phyloP scores from a whole-genome alignment of 78 protist genomes.

The slime mould (Dictyostelium discoideum) region DNA sequence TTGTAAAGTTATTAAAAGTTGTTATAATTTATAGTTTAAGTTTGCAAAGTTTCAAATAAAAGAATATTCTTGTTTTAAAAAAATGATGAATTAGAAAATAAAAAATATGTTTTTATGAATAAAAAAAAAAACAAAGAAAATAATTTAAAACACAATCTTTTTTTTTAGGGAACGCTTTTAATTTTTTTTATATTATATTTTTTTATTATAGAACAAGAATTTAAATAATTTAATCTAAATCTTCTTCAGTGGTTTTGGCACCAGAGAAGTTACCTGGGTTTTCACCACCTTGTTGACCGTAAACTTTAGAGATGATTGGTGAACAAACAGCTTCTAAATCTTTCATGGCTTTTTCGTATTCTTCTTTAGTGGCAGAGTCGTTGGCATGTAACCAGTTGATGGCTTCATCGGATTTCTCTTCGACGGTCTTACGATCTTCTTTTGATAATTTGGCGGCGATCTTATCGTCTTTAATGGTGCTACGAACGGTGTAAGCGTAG shows the following conservation, averaged over 20 bases:
- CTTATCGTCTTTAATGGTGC: constrained; percentile 73
- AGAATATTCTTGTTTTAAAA: no score
- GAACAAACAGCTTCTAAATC: constrained; percentile 90
- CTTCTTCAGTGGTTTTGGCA: constrained; percentile 5
- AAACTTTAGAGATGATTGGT: constrained; percentile 95
- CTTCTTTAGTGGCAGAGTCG: constrained; percentile 92
- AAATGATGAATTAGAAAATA: no score
- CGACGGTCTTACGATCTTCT: constrained; percentile 91
- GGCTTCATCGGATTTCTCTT: constrained; percentile 90
- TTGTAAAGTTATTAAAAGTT: no score
- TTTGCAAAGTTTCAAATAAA: no score
- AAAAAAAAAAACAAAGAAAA: no score
- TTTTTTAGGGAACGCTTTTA: not conserved
- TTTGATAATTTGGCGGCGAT: constrained; percentile 88
- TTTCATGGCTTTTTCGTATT: constrained; percentile 93
- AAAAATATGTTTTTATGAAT: not conserved
- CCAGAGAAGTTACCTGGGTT: constrained; percentile 90
- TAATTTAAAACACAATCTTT: not conserved
- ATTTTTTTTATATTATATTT: not conserved
- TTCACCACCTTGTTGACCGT: constrained; percentile 86
- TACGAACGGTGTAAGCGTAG: constrained; percentile 88
- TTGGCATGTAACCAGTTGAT: constrained; percentile 87
- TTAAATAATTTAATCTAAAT: constrained; percentile 12
- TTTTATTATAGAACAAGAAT: not conserved
- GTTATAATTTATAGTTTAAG: no score